phyloP scores from a whole-genome alignment of 306 rosid genomes.

The Parietaria judaica region DNA sequence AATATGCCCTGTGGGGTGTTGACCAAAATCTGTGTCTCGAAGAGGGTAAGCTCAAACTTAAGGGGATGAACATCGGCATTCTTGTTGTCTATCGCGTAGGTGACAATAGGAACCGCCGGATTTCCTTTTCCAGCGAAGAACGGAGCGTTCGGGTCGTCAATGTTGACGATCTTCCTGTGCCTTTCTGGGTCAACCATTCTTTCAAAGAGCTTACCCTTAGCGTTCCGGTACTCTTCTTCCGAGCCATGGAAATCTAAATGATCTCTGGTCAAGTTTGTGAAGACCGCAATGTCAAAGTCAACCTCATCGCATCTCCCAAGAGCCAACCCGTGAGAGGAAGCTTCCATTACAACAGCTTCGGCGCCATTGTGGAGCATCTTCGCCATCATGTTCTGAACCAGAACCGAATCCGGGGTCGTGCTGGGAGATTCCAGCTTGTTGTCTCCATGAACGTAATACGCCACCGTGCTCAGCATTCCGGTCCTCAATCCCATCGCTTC shows the following conservation, averaged over 20 bases:
- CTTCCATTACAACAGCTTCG: conserved; percentile 77
- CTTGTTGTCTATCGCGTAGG: conserved; percentile 79
- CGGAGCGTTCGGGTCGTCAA: conserved; percentile 70
- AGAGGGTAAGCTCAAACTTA: conserved; percentile 81
- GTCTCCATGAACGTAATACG: conserved; percentile 73
- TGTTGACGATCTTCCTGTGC: conserved; percentile 81
- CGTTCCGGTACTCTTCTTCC: conserved; percentile 52
- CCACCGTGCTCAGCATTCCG: conserved; percentile 75
- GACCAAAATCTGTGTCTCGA: conserved; percentile 95
- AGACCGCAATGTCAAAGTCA: conserved; percentile 84
- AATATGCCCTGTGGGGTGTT: conserved; percentile 84
- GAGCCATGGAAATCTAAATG: conserved; percentile 42
- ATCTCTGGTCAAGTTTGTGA: conserved; percentile 60
- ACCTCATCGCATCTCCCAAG: conserved; percentile 65
- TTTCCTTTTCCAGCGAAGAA: conserved; percentile 62
- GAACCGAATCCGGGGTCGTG: conserved; percentile 55
- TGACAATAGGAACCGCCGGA: conserved; percentile 73
- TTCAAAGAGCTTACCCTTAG: conserved; percentile 55
- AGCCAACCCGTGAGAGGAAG: conserved; percentile 49
- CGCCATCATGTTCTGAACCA: conserved; percentile 82
- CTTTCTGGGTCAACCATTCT: conserved; percentile 84
- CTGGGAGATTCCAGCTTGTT: conserved; percentile 59
- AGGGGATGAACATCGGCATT: conserved; percentile 78
- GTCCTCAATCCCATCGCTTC: conserved; percentile 86
- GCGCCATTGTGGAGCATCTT: conserved; percentile 94